Evolutionary conservation across 2,329 filamentous ascomycete species (phyloP).

Genomic region (Penicillium sp.): DNA sequence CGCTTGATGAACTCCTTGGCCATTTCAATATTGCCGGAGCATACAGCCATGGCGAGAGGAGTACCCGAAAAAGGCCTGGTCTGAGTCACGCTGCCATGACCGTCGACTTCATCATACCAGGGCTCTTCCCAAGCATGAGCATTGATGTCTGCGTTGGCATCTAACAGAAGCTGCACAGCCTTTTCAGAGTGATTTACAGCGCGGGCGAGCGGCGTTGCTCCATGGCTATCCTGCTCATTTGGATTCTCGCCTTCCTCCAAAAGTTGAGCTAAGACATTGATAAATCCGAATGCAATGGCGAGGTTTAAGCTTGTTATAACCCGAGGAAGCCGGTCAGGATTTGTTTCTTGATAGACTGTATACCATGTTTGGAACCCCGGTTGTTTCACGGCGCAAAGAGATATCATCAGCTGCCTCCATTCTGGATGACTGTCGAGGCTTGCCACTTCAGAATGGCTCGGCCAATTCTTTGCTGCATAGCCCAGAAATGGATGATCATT

Average conservation of each 20-base stretch:
- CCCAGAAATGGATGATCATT: background rate
- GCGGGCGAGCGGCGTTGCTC: background rate
- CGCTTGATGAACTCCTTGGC: background rate
- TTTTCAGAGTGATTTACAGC: background rate
- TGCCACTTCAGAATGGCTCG: background rate
- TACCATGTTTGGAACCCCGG: background rate
- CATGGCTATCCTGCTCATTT: background rate
- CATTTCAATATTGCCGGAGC: background rate
- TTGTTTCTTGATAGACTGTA: background rate
- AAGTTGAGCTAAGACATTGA: background rate
- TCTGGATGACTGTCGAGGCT: background rate
- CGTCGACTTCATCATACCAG: background rate
- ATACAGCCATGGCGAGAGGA: background rate
- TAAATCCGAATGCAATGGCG: background rate
- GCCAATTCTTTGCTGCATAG: background rate
- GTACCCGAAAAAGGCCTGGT: background rate
- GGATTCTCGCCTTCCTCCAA: background rate
- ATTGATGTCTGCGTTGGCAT: background rate
- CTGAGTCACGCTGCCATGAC: background rate
- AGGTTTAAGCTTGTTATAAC: background rate
- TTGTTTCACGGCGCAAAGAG: background rate
- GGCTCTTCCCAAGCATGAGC: background rate
- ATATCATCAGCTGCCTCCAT: background rate
- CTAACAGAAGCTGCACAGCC: background rate
- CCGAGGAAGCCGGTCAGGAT: background rate